Conservation (phyloP, 1,284 basidiomycete genomes). For the Hemileia vastatrix region DNA sequence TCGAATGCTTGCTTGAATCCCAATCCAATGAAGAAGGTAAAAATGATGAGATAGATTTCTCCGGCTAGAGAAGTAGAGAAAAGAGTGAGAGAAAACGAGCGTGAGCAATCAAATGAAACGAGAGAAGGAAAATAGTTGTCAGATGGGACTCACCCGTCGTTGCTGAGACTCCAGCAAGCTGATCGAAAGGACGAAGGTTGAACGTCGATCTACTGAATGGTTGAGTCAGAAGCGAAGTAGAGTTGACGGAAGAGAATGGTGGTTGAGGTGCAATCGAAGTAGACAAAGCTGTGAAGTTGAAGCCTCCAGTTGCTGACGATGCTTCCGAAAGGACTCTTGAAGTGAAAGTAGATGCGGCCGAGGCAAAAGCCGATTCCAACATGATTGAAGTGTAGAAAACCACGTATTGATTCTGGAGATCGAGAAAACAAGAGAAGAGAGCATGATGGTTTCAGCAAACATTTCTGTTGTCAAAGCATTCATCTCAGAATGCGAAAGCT, state of each 20-base stretch:
- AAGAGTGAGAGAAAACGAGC: background rate
- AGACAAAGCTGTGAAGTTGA: background rate
- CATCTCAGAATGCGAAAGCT: too few species aligned
- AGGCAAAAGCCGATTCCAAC: conserved; percentile 27
- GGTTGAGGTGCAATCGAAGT: background rate
- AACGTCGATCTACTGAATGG: conserved; percentile 37
- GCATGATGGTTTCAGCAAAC: too few species aligned
- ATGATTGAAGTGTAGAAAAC: conserved; percentile 30
- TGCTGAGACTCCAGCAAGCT: conserved; percentile 35
- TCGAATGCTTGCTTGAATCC: conserved; percentile 40
- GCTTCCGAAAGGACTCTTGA: conserved; percentile 25
- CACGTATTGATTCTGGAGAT: conserved; percentile 42
- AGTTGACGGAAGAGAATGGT: background rate
- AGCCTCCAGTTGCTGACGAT: background rate
- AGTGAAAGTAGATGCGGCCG: conserved; percentile 29
- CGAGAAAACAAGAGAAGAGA: too few species aligned
- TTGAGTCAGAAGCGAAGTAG: conserved; percentile 21
- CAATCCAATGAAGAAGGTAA: conserved; percentile 41
- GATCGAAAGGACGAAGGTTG: conserved; percentile 40
- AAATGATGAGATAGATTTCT: conserved; percentile 42
- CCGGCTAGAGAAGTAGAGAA: conserved; percentile 40
- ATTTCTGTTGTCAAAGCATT: background rate
- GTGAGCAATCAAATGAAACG: background rate
- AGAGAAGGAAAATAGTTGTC: too few species aligned
- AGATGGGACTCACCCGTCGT: too few species aligned